Evolutionary conservation across 768 basidiomycete species (phyloP).

Genomic region (Tulasnella sp.): DNA sequence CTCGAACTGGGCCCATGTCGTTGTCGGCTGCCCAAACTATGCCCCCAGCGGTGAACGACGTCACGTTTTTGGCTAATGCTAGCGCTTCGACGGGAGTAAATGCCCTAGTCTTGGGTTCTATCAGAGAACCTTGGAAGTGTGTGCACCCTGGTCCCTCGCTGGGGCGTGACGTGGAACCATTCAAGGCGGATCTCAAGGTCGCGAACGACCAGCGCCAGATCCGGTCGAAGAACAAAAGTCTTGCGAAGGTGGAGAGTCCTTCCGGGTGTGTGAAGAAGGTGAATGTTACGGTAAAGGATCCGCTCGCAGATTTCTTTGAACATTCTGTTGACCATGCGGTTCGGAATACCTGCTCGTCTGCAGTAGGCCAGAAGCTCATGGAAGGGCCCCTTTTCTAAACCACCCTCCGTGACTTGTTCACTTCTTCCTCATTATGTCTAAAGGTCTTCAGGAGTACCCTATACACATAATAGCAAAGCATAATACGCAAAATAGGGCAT

Average conservation of each 20-base stretch:
- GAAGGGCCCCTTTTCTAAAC: too few relatives aligned
- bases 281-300: not conserved
- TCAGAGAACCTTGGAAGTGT: not conserved
- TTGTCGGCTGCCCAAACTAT: not conserved
- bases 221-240: not conserved
- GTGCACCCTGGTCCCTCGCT: not conserved
- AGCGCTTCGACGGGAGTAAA: not conserved
- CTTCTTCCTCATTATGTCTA: too few relatives aligned
- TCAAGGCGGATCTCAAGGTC: not conserved
- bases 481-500: too few relatives aligned
- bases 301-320: not conserved
- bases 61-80: slow-evolving; percentile 1
- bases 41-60: not conserved
- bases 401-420: too few relatives aligned
- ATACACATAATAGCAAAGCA: too few relatives aligned
- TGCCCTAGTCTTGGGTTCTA: too few relatives aligned
- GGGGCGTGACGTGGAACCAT: not conserved
- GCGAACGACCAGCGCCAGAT: not conserved
- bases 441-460: too few relatives aligned
- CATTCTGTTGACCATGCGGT: not conserved
- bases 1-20: not conserved
- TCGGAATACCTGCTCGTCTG: too few relatives aligned
- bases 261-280: not conserved
- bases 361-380: too few relatives aligned
- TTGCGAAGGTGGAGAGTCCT: not conserved